phyloP scores from a whole-genome alignment of 192 early-diverging fungal species.

The Radiomyces spectabilis region DNA sequence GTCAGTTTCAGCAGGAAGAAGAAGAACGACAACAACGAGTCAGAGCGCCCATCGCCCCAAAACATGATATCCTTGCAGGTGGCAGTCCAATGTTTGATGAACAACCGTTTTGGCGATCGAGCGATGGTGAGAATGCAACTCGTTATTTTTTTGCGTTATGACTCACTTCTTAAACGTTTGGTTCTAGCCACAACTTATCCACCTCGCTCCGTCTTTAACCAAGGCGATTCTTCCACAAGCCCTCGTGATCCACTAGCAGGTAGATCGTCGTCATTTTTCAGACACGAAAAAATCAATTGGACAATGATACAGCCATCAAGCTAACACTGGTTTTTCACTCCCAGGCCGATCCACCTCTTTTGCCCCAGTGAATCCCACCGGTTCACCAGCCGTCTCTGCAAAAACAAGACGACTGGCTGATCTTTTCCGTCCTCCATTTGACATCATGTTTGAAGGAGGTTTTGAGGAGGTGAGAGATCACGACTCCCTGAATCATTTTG shows the following conservation, averaged over 20 bases:
- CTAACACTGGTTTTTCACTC: background rate
- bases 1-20: conserved; percentile 40
- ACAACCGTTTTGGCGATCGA: too few relatives aligned
- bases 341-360: background rate
- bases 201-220: conserved; percentile 23
- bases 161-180: too few relatives aligned
- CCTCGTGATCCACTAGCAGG: too few relatives aligned
- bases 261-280: too few relatives aligned
- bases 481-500: too few relatives aligned
- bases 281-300: conserved; percentile 12
- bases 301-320: background rate
- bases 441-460: conserved; percentile 74
- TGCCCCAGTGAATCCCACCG: background rate
- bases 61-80: conserved; percentile 67
- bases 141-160: too few relatives aligned
- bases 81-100: background rate
- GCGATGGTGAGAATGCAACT: too few relatives aligned
- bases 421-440: conserved; percentile 80
- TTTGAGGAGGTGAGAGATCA: conserved; percentile 57
- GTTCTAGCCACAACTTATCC: too few relatives aligned
- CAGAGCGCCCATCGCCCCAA: conserved; percentile 81
- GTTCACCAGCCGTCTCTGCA: background rate
- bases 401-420: conserved; percentile 59
- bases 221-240: conserved; percentile 43
- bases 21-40: conserved; percentile 32